phyloP scores from a whole-genome alignment of 768 basidiomycete genomes.

The Tricholoma terreum region DNA sequence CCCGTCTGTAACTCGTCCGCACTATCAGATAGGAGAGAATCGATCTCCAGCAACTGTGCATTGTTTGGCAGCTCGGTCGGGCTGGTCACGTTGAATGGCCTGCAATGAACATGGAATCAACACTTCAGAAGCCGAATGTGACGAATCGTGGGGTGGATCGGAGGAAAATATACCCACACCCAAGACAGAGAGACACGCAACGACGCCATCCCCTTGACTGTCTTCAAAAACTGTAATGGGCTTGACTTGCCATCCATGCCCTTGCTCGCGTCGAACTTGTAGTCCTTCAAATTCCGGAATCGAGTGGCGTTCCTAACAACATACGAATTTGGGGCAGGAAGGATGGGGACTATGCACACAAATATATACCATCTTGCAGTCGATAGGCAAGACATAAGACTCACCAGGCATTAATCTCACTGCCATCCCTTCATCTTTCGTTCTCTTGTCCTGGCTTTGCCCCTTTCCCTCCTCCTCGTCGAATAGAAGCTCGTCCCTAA shows the following conservation, averaged over 20 bases:
- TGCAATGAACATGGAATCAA: constrained; percentile 15
- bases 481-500: constrained; percentile 56
- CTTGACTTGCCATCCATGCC: constrained; percentile 10
- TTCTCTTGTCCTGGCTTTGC: neutral
- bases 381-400: neutral
- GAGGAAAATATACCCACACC: constrained; percentile 43
- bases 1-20: neutral
- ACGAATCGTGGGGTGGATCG: neutral
- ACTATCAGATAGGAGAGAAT: constrained; percentile 13
- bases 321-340: constrained; percentile 48
- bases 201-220: constrained; percentile 56
- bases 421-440: constrained; percentile 17
- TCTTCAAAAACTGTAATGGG: constrained; percentile 40
- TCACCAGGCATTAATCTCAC: constrained; percentile 9
- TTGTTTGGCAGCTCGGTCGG: constrained; percentile 9
- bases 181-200: constrained; percentile 63
- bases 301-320: neutral
- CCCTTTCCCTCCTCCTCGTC: constrained; percentile 28
- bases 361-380: neutral
- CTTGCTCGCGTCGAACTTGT: neutral
- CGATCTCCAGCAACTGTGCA: constrained; percentile 16
- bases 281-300: neutral
- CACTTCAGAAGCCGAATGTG: neutral
- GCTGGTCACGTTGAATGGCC: constrained; percentile 43
- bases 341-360: constrained; percentile 44